Evolutionary conservation across 148 eudicot genomes (phyloP).

Genomic region (Beta vulgaris): DNA sequence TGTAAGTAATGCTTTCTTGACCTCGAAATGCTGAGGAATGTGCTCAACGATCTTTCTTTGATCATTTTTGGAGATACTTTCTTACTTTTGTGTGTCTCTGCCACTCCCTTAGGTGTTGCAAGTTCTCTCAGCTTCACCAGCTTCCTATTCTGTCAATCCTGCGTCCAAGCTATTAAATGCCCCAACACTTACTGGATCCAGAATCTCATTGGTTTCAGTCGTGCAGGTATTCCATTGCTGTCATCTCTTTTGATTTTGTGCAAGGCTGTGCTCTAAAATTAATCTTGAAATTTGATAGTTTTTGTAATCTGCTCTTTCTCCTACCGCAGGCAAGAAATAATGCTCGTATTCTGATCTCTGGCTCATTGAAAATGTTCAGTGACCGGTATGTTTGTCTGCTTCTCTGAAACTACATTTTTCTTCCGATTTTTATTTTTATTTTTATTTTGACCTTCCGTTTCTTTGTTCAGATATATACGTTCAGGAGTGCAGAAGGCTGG

Average conservation of each 20-base stretch:
- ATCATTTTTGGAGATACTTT: not conserved
- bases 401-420: not conserved
- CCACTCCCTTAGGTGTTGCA: constrained; percentile 41
- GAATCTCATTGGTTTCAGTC: constrained; percentile 65
- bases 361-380: constrained; percentile 78
- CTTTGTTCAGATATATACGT: constrained; percentile 56
- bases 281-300: not conserved
- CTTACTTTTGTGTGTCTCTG: constrained; percentile 1
- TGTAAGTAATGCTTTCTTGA: constrained; percentile 35
- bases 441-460: not conserved
- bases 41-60: not conserved
- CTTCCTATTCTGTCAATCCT: constrained; percentile 65
- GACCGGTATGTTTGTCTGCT: constrained; percentile 44
- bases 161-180: constrained; percentile 43
- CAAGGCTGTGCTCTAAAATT: not conserved
- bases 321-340: constrained; percentile 78
- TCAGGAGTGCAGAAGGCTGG: constrained; percentile 84
- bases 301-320: not conserved
- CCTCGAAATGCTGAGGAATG: not conserved
- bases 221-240: constrained; percentile 46
- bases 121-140: constrained; percentile 64
- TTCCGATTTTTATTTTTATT: not conserved
- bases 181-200: constrained; percentile 55
- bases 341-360: constrained; percentile 73
- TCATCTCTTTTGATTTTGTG: not conserved